Evolutionary conservation across 2,329 filamentous ascomycete genomes (phyloP).

Genomic region (Tolypocladium amazonense): DNA sequence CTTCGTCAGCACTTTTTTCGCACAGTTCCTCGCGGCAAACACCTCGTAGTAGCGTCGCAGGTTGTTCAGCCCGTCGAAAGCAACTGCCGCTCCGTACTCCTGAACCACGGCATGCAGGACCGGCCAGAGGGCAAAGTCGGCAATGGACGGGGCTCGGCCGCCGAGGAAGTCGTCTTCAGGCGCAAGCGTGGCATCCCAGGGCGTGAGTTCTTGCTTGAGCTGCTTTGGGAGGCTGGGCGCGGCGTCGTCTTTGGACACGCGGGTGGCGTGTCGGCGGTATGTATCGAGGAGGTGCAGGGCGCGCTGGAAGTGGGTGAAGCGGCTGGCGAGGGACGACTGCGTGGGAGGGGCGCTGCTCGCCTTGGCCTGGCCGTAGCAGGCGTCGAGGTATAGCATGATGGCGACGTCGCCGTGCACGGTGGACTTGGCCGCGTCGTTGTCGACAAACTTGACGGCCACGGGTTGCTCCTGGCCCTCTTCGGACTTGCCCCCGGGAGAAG

Average conservation of each 20-base stretch:
- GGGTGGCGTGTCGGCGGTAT: neutral
- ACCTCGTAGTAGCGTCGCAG: constrained; percentile 28
- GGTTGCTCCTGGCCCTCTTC: constrained; percentile 4
- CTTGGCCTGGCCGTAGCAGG: constrained; percentile 30
- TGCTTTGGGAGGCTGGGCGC: constrained; percentile 2
- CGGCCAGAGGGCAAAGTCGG: constrained; percentile 49
- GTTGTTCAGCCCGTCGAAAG: constrained; percentile 16
- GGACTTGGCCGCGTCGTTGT: constrained; percentile 40
- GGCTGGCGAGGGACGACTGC: constrained; percentile 21
- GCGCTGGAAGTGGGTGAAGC: constrained; percentile 31
- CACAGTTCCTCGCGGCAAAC: constrained; percentile 11
- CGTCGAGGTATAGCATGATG: constrained; percentile 52
- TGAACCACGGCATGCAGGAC: constrained; percentile 35
- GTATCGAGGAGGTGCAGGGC: constrained; percentile 22
- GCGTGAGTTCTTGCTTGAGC: constrained; percentile 21
- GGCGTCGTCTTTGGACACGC: neutral
- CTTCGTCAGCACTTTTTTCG: constrained; percentile 12
- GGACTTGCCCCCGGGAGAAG: neutral
- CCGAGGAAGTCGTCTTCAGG: constrained; percentile 30
- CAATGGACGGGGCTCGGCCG: constrained; percentile 28
- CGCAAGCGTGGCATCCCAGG: constrained; percentile 28
- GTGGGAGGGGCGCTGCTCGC: constrained; percentile 11
- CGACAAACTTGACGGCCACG: constrained; percentile 37
- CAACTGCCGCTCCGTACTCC: constrained; percentile 17
- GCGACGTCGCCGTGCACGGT: constrained; percentile 37